Base-by-base conservation (phyloP, 192 early-diverging fungal species). In the Neocallimastix lanati region DNA sequence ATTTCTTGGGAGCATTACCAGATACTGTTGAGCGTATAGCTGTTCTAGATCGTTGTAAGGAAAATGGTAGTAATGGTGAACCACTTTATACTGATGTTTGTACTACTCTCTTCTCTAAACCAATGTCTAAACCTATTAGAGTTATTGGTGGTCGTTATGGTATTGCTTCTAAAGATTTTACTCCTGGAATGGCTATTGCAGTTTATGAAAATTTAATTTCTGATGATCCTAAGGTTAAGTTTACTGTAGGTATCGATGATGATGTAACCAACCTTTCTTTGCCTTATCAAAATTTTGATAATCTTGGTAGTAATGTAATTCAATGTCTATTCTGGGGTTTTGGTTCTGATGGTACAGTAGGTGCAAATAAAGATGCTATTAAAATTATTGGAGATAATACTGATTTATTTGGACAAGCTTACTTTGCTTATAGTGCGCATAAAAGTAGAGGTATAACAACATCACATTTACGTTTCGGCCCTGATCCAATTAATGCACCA, bases 11-110 rank as follows among this genome's bases (percentile, higher is more conserved):
- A 28, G 87, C 85, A 14, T 76, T 98, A 21, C 95, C 96, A 25
- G 79, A 84, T 12, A 85, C 92, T 12, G 84, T 85, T n/a, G 90
- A 88, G 84, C 87, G 83, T 28, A 78, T 98, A n/a, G 86, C 91
- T 15, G 91, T 98, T 28, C 85, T 97, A 28, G 92, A 93, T 77
- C 91, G 90, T 79, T 86, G 87, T 12, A 82, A 84, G 7, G 88
- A 87, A 50, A 83, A 86, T 80, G 85, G 91, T 27, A 89, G 88
- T 78, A 83, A 88, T 28, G 95, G 92, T 91, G 93, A 92, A 28
- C 92, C 93, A 29, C 84, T 96, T 76, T 94, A 95, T 86, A 86
- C 95, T 37, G 95, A 96, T 82, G 89, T 96, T 77, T 90, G 92
- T 0, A 87, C 92, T 28, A 86, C 90, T 25, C 91, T 93, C 82